Evolutionary conservation across 208 protist species (phyloP), one percentile per base, ranked within the genome.

Genomic region (Histomonas meleagridis): DNA sequence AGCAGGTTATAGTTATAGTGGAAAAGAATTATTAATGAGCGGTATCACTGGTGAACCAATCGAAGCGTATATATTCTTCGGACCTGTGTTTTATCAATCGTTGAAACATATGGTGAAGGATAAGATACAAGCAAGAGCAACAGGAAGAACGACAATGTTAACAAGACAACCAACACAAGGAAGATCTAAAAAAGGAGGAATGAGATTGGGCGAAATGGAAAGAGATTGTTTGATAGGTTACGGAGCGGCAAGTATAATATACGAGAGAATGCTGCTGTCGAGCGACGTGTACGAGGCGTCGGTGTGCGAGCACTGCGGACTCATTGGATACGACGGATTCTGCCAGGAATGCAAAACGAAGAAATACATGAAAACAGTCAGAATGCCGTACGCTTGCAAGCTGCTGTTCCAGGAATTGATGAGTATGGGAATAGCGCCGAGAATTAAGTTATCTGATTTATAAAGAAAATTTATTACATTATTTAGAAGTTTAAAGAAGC

Each of bases 181-280:
- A 69, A 95, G 98, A 65, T 95, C 97, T 21, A 94, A 97, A 55
- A 97, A 98, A 57, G 99, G 99, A 93, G 99, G 98, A 28, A 95
- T 99, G 79, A 96, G 99, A 92, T 95, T 99, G 10, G 99, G 99
- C 46, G 99, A 99, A 95, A 99, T 99, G 99, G 99, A 99, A 94
- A 94, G 98, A 53, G 99, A 99, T 95, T 99, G 98, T 95, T 96
- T 99, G 93, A 96, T 96, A 57, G 95, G 95, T 32, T 94, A 96
- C 92, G 96, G 95, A 51, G 93, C 94, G 3, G 94, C 94, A 23
- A 48, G 92, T 40, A 62, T 93, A 0, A 7, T 92, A 4, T 72
- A 92, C 43, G 78, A 93, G 32, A 69, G 78, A 90, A 90, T 92
- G 55, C 18, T 93, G 9, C 49, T 91, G 35, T 91, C 76, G 16